Percentiles rank a stretch among this genome's conserved stretches.
Conservation (phyloP, 345 rosid genomes). For the Gossypium thurberi region DNA sequence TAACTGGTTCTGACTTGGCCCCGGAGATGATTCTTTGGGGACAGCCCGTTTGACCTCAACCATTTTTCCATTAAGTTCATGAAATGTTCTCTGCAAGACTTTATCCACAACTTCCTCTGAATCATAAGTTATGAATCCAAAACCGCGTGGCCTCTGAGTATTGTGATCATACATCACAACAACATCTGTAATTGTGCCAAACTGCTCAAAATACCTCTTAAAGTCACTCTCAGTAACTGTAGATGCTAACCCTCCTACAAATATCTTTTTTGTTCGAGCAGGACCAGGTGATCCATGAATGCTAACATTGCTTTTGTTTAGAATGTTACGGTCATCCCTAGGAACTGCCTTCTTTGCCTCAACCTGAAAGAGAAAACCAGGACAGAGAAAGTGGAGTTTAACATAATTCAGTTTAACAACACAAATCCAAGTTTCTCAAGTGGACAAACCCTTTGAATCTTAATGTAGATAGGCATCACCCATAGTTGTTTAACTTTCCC, state of each 20-base stretch:
- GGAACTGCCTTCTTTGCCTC: slow-evolving; percentile 99
- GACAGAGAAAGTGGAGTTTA: background rate
- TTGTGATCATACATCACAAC: slow-evolving; percentile 95
- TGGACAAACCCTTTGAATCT: background rate
- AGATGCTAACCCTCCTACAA: slow-evolving; percentile 91
- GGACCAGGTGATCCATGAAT: slow-evolving; percentile 60
- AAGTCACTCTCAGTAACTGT: slow-evolving; percentile 75
- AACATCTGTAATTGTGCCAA: slow-evolving; percentile 76
- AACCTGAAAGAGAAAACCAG: slow-evolving; percentile 46
- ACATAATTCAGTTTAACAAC: background rate
- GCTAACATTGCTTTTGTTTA: slow-evolving; percentile 47
- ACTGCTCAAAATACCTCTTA: slow-evolving; percentile 78
- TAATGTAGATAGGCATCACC: slow-evolving; percentile 12
- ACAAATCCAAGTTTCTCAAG: background rate
- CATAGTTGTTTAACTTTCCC: background rate
- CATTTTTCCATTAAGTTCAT: slow-evolving; percentile 49
- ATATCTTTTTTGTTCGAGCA: slow-evolving; percentile 73
- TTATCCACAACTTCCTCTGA: slow-evolving; percentile 3
- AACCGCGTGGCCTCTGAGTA: slow-evolving; percentile 91
- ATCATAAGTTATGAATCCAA: slow-evolving; percentile 44
- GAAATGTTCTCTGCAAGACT: slow-evolving; percentile 1
- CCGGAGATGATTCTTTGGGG: slow-evolving; percentile 76
- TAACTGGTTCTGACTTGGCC: slow-evolving; percentile 53
- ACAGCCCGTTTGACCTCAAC: slow-evolving; percentile 94
- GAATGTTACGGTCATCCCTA: slow-evolving; percentile 63